phyloP scores from a whole-genome alignment of 495 filamentous ascomycete genomes.

The Polyplosphaeria fusca region DNA sequence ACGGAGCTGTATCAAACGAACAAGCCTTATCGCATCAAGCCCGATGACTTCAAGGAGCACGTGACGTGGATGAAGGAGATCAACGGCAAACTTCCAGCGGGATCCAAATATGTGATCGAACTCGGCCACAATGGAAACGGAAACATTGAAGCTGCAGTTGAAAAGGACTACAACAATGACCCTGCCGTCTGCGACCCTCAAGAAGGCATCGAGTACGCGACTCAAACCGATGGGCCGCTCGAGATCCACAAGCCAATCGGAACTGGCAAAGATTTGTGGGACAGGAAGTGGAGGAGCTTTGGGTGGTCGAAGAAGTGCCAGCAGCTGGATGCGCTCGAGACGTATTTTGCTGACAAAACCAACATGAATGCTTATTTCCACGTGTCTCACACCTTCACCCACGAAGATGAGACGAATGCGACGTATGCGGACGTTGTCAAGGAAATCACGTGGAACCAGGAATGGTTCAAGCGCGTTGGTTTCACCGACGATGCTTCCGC shows the following conservation, averaged over 20 bases:
- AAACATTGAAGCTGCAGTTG: constrained; percentile 45
- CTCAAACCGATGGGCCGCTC: constrained; percentile 49
- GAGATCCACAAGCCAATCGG: constrained; percentile 59
- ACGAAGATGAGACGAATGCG: constrained; percentile 57
- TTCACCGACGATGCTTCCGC: constrained; percentile 38
- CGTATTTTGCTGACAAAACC: constrained; percentile 47
- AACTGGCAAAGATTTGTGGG: constrained; percentile 56
- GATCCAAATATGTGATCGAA: constrained; percentile 54
- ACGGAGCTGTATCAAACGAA: constrained; percentile 54
- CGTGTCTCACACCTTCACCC: constrained; percentile 49
- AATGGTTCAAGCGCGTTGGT: constrained; percentile 53
- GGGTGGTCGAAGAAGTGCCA: constrained; percentile 50
- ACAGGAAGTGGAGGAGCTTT: constrained; percentile 45
- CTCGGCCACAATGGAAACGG: constrained; percentile 62
- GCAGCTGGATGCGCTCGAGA: constrained; percentile 47
- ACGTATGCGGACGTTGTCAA: constrained; percentile 56
- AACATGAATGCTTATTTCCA: constrained; percentile 55
- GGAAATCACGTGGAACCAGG: constrained; percentile 60
- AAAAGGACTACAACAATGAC: constrained; percentile 17
- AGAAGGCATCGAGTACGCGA: constrained; percentile 42
- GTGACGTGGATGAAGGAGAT: constrained; percentile 49
- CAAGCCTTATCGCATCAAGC: constrained; percentile 49
- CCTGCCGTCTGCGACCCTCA: constrained; percentile 30
- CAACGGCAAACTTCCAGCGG: constrained; percentile 52
- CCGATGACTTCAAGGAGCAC: constrained; percentile 50